Evolutionary conservation across 2,329 filamentous ascomycete genomes (phyloP).

Genomic region (Aspergillus hortae): DNA sequence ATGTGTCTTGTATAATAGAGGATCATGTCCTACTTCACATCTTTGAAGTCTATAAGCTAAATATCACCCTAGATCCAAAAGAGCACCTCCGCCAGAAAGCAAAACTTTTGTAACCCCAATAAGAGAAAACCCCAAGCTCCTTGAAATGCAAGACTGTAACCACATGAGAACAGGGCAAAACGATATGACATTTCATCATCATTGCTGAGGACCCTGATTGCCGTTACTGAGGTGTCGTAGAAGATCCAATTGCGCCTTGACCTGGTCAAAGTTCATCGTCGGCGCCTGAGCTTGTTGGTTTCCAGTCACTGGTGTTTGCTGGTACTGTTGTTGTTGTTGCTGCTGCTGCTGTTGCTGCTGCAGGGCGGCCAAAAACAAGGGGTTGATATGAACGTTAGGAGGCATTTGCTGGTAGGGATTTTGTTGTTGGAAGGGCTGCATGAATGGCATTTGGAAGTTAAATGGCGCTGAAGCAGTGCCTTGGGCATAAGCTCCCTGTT

Average conservation of each 20-base stretch:
- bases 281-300: constrained; percentile 23
- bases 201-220: constrained; percentile 28
- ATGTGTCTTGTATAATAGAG: constrained; percentile 2
- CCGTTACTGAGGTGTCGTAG: constrained; percentile 35
- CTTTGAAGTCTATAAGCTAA: neutral
- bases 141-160: constrained; percentile 19
- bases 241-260: constrained; percentile 41
- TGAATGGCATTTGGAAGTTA: constrained; percentile 39
- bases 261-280: constrained; percentile 38
- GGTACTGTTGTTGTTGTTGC: constrained; percentile 34
- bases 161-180: constrained; percentile 9
- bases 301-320: constrained; percentile 17
- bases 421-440: constrained; percentile 40
- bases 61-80: neutral
- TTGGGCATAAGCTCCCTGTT: constrained; percentile 27
- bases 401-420: constrained; percentile 40
- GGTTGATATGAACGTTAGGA: constrained; percentile 53
- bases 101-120: neutral
- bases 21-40: neutral
- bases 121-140: constrained; percentile 12
- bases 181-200: constrained; percentile 11
- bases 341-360: constrained; percentile 46
- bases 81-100: neutral
- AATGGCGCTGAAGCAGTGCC: constrained; percentile 27
- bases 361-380: constrained; percentile 52